Evolutionary conservation across 2,329 filamentous ascomycete species (phyloP), one percentile per base, ranked within the genome.

Genomic region (Rhinocladiella mackenziei): DNA sequence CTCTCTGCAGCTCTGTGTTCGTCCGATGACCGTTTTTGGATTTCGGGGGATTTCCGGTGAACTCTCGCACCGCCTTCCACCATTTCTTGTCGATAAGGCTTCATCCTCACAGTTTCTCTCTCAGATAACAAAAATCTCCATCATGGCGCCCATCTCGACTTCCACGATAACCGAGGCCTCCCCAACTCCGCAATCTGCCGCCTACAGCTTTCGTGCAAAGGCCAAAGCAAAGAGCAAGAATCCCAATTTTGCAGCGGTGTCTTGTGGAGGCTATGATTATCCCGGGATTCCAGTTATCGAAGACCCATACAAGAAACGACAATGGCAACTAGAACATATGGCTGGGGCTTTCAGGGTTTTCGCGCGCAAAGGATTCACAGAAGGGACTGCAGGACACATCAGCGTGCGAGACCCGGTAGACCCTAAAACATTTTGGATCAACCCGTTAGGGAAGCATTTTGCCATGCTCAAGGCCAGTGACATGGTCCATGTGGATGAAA

Each of bases 381-480:
- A 80, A 61, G 78, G 78, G 10, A 75, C 82, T 22, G 78, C 78
- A 9, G 78, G 80, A 1, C 78, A 83, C 56, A 81, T 83, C 52
- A 33, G 31, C 81, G 78, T 1, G 57, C 81, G 17, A 18, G 76
- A 83, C 50, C 80, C 80, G 0, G 72, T 82, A 5, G 72, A 80
- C 28, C 74, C 76, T 0, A 62, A 67, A 4, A 76, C 72, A 0
- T 82, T 83, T 64, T 83, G 79, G 80, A 77, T 84, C 3, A 84
- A 84, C 53, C 81, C 80, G 0, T 80, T 83, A 43, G 79, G 79
- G 8, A 71, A 78, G 1, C 72, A 77, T 2, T 84, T 82, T 63
- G 75, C 74, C 4, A 65, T 78, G 41, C 76, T 85, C 31, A 81
- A 77, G 44, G 71, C 74, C 0, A 81, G 77, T 0, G 80, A 86